Evolutionary conservation across 225 moss, liverwort and hornwort species (phyloP), one percentile per base, ranked within the genome.

Genomic region (Polytrichum formosum): DNA sequence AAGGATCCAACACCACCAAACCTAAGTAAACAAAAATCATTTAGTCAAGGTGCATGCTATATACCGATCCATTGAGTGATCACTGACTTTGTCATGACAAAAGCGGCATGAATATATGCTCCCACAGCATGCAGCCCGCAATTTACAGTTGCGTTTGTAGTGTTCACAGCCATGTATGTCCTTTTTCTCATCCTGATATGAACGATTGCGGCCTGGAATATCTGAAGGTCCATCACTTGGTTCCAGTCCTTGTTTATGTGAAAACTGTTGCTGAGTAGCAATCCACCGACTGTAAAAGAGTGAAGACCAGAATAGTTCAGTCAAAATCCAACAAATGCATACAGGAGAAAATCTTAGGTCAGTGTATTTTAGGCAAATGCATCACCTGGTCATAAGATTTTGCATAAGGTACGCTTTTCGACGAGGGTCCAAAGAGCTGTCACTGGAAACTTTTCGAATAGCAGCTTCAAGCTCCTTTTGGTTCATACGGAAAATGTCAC

Each of bases 391-490:
- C 96, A 97, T 97, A 27, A 97, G 92, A 75, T 97, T 97, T 79
- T 97, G 96, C 75, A 93, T 97, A 54, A 97, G 93, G 76, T 97
- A 97, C 18, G 93, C 93, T 78, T 97, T 97, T 66, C 89, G 80
- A 26, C 96, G 92, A 46, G 96, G 96, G 70, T 97, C 96, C 26
- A 97, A 87, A 65, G 96, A 97, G 76, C 84, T 90, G 71, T 94
- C 96, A 56, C 93, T 93, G 23, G 93, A 92, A 73, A 97, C 96
- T 79, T 89, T 97, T 71, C 93, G 89, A 66, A 97, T 94, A 26
- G 96, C 96, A 72, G 96, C 96, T 76, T 97, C 96, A 77, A 97
- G 74, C 78, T 97, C 96, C 74, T 93, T 97, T 60, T 97, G 92
- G 68, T 97, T 97, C 96, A 97, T 97, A 65, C 96, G 85, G 76